These are phyloP conservation scores for Coemansia umbellata DNA, from an alignment of 192 early-diverging fungal genomes.

Conservation along the genomic window DNA sequence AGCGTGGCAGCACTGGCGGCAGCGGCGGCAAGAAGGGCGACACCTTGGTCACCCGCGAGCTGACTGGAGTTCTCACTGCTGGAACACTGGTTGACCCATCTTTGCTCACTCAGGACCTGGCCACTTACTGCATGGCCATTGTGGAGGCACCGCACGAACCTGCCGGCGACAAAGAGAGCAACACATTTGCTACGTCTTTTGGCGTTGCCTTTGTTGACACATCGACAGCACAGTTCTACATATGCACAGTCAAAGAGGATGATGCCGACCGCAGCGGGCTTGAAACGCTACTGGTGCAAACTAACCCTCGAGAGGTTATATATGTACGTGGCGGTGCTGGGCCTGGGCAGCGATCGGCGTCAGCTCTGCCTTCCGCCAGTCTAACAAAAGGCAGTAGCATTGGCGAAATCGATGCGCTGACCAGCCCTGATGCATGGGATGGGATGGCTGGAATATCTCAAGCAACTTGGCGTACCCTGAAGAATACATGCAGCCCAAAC, in stretches of 20 bases:
- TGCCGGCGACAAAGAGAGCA: constrained; percentile 1
- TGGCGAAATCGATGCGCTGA: neutral
- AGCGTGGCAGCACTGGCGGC: constrained; percentile 49
- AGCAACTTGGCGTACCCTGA: constrained; percentile 50
- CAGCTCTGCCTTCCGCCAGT: neutral
- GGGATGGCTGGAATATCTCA: constrained; percentile 51
- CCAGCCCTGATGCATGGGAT: constrained; percentile 46
- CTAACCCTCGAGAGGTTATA: constrained; percentile 90
- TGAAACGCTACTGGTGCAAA: constrained; percentile 91
- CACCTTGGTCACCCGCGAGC: constrained; percentile 78
- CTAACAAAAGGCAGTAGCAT: constrained; percentile 9
- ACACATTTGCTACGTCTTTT: constrained; percentile 53
- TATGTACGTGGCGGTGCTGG: constrained; percentile 48
- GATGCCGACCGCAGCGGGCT: constrained; percentile 83
- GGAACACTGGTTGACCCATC: constrained; percentile 89
- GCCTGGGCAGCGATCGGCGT: constrained; percentile 17
- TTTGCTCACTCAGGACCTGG: constrained; percentile 83
- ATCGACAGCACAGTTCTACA: constrained; percentile 84
- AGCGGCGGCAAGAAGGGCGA: constrained; percentile 55
- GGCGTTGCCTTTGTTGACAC: constrained; percentile 95
- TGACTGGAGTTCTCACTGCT: constrained; percentile 81
- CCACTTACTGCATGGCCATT: constrained; percentile 94
- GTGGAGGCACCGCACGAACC: constrained; percentile 57
- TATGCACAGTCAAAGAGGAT: constrained; percentile 71
- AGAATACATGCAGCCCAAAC: constrained; percentile 35